phyloP scores from a whole-genome alignment of 108 stramenopile species.

The Nitzschia putrida region DNA sequence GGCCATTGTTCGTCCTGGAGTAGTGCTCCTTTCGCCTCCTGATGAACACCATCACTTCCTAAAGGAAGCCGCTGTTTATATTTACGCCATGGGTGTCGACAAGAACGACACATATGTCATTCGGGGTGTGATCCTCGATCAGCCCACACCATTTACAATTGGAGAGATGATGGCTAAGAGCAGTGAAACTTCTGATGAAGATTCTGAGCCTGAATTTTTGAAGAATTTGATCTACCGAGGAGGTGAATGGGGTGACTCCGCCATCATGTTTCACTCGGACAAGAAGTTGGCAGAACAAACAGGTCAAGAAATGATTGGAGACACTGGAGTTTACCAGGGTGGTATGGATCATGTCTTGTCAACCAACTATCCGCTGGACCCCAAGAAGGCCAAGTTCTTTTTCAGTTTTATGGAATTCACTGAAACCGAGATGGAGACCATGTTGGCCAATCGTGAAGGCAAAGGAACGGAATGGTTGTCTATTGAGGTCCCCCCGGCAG shows the following conservation, averaged over 20 bases:
- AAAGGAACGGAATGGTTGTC: conserved; percentile 62
- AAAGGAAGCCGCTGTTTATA: conserved; percentile 70
- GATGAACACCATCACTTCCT: conserved; percentile 82
- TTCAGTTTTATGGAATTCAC: conserved; percentile 80
- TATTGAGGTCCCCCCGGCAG: conserved; percentile 72
- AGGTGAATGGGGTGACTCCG: conserved; percentile 65
- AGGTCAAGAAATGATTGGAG: conserved; percentile 64
- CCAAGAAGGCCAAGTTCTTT: conserved; percentile 74
- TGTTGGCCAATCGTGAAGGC: conserved; percentile 61
- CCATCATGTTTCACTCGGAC: conserved; percentile 67
- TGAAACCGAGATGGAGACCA: conserved; percentile 72
- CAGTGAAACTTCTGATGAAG: background rate
- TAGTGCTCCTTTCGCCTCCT: conserved; percentile 67
- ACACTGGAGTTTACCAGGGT: conserved; percentile 74
- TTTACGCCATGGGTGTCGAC: conserved; percentile 75
- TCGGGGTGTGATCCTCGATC: conserved; percentile 82
- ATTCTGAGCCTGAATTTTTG: background rate
- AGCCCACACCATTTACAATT: conserved; percentile 83
- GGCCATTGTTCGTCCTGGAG: conserved; percentile 73
- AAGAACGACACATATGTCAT: conserved; percentile 62
- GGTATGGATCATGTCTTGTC: conserved; percentile 51
- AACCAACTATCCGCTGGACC: conserved; percentile 26
- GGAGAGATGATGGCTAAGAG: conserved; percentile 61
- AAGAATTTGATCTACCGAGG: conserved; percentile 69
- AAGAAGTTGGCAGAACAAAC: conserved; percentile 36